Percentiles rank a stretch among this genome's conserved stretches.
Evolutionary conservation across 2,329 filamentous ascomycete species (phyloP).

Genomic region (Colletotrichum spinosum): DNA sequence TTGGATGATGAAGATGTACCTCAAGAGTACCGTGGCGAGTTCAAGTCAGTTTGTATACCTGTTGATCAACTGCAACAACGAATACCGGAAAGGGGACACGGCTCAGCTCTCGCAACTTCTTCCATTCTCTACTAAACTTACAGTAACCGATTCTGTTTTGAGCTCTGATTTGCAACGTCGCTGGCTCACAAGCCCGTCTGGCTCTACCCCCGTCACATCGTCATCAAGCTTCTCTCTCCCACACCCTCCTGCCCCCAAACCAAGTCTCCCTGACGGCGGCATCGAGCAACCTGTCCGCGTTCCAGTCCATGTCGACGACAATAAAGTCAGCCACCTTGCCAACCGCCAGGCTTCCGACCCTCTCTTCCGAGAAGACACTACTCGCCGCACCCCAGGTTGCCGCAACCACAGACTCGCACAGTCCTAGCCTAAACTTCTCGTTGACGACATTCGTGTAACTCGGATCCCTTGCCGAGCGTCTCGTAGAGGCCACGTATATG

Average conservation of each 20-base stretch:
- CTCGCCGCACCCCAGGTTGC: constrained; percentile 68
- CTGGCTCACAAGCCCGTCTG: no score
- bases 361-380: constrained; percentile 67
- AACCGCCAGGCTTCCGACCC: constrained; percentile 62
- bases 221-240: background rate
- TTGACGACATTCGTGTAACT: constrained; percentile 58
- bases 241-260: constrained; percentile 61
- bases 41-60: no score
- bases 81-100: no score
- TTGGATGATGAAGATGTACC: background rate
- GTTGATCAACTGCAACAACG: no score
- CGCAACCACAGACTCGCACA: constrained; percentile 65
- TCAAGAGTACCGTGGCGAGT: no score
- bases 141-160: no score
- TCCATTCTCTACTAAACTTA: no score
- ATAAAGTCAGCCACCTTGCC: constrained; percentile 70
- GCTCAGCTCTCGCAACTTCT: no score
- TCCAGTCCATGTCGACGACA: constrained; percentile 62
- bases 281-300: constrained; percentile 57
- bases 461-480: constrained; percentile 64
- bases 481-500: constrained; percentile 69
- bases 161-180: no score
- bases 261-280: constrained; percentile 64
- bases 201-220: no score
- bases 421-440: constrained; percentile 62